These are phyloP conservation scores for Rhizoclosmatium hyalinum DNA, from an alignment of 371 early-diverging fungal species.

Conservation along the genomic window DNA sequence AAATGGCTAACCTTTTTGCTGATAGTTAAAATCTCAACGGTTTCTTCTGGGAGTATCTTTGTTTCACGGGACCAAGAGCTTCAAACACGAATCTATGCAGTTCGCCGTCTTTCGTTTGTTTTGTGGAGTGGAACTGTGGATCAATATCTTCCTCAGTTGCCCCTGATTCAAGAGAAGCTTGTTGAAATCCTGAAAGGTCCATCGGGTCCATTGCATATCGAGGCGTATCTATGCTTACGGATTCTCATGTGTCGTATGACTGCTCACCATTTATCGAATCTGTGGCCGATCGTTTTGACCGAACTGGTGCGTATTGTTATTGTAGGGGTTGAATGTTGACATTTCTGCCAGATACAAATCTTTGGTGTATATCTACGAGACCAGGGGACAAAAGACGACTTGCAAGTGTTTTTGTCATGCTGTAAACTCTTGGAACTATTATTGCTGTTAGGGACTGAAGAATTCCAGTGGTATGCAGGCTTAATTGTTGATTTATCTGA, in stretches of 20 bases:
- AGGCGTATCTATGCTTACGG: conserved; percentile 84
- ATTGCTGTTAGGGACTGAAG: conserved; percentile 77
- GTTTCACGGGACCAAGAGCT: conserved; percentile 84
- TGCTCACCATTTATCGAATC: conserved; percentile 78
- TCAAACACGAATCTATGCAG: conserved; percentile 65
- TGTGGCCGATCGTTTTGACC: conserved; percentile 90
- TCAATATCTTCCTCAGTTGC: conserved; percentile 81
- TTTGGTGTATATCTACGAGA: conserved; percentile 37
- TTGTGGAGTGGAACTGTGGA: conserved; percentile 77
- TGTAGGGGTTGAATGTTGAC: neutral
- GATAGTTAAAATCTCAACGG: conserved; percentile 54
- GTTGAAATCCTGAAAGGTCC: conserved; percentile 83
- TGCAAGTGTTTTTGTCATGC: conserved; percentile 78
- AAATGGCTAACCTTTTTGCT: neutral
- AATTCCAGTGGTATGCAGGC: conserved; percentile 78
- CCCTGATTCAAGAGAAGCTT: conserved; percentile 85
- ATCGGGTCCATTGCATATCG: conserved; percentile 75
- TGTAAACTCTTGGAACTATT: conserved; percentile 89
- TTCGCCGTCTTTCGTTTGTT: conserved; percentile 81
- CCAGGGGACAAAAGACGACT: conserved; percentile 58
- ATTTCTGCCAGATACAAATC: conserved; percentile 31
- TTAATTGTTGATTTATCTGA: neutral
- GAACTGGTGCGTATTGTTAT: conserved; percentile 71
- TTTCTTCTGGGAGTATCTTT: conserved; percentile 77
- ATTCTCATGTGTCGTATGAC: conserved; percentile 82